phyloP scores from a whole-genome alignment of 768 basidiomycete species.

The Melanogaster broomeanus region DNA sequence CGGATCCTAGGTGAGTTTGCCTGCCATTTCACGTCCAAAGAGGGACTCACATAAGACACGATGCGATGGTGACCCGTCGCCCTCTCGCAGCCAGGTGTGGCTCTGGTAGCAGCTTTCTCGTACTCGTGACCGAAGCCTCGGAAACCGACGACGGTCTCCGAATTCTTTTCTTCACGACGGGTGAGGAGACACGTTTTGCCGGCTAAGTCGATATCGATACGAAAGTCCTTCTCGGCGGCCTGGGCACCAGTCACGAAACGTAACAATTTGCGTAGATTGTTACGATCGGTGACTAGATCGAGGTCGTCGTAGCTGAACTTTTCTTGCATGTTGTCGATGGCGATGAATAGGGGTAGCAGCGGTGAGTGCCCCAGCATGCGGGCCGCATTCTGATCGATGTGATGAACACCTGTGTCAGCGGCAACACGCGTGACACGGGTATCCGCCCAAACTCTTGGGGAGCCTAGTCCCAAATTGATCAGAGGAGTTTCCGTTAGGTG shows the following conservation, averaged over 20 bases:
- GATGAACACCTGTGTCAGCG: slow-evolving; percentile 47
- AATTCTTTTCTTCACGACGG: slow-evolving; percentile 44
- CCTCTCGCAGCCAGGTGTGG: slow-evolving; percentile 46
- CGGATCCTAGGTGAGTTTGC: background rate
- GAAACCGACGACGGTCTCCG: slow-evolving; percentile 20
- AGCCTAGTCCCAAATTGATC: slow-evolving; percentile 39
- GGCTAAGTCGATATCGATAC: slow-evolving; percentile 64
- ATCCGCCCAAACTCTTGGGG: slow-evolving; percentile 54
- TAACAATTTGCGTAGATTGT: slow-evolving; percentile 57
- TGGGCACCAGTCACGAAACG: slow-evolving; percentile 45
- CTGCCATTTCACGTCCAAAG: background rate
- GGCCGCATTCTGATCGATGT: slow-evolving; percentile 57
- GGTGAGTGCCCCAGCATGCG: slow-evolving; percentile 32
- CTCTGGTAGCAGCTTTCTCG: slow-evolving; percentile 50
- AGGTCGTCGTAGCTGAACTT: slow-evolving; percentile 28
- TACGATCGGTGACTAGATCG: slow-evolving; percentile 56
- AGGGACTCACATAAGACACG: slow-evolving; percentile 50
- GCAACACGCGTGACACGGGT: slow-evolving; percentile 51
- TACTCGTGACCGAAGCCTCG: slow-evolving; percentile 58
- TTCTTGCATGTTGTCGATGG: slow-evolving; percentile 40
- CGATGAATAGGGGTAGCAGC: slow-evolving; percentile 52
- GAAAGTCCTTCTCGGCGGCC: slow-evolving; percentile 43
- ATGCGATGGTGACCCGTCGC: slow-evolving; percentile 60
- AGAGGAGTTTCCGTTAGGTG: background rate
- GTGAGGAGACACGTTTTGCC: slow-evolving; percentile 59